Evolutionary conservation across 306 rosid species (phyloP), one percentile per base, ranked within the genome.

Genomic region (Citrullus amarus): DNA sequence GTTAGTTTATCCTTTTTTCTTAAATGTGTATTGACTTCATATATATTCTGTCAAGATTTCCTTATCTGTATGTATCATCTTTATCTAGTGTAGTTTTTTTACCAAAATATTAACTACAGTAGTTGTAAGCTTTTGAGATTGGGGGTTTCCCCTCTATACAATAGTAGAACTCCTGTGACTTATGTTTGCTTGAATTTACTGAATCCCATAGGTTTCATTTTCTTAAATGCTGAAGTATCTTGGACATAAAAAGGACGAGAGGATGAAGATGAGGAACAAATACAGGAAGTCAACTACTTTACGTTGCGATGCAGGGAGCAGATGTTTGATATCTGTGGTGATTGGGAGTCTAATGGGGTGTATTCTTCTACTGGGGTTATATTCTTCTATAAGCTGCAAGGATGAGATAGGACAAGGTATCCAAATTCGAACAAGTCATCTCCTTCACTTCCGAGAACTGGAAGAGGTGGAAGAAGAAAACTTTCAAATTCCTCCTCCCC

Each of bases 261-360:
- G 88, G 87, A 90, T 90, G 97, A 88, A 89, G 96, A 88, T 80
- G 87, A 88, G 83, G 91, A 93, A 86, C 91, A 96, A 88, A 88
- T 86, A 83, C 88, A 83, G 90, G 91, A 96, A 91, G 90, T 83
- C 96, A 78, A 88, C 91, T 70, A 80, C 79, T 86, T 89, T 91
- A 79, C 81, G 70, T 84, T 90, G 97, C 88, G 83, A 83, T 90
- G 93, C 91, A 83, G 91, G 96, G 89, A 82, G 87, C 83, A 93
- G 91, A 88, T 90, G 84, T 82, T 88, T 90, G 41, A 83, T 18
- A 22, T 82, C 85, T 79, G 85, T 80, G 81, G 82, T 79, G 22
- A 79, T 90, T 25, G 86, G 96, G 88, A 86, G 99, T 88, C 91
- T 93, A 83, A 79, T 93, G 63, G 99, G 93, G 54, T 96, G 88